These are phyloP conservation scores for Phyllosticta paracitricarpa DNA, from an alignment of 2,329 filamentous ascomycete genomes.

Conservation along the genomic window DNA sequence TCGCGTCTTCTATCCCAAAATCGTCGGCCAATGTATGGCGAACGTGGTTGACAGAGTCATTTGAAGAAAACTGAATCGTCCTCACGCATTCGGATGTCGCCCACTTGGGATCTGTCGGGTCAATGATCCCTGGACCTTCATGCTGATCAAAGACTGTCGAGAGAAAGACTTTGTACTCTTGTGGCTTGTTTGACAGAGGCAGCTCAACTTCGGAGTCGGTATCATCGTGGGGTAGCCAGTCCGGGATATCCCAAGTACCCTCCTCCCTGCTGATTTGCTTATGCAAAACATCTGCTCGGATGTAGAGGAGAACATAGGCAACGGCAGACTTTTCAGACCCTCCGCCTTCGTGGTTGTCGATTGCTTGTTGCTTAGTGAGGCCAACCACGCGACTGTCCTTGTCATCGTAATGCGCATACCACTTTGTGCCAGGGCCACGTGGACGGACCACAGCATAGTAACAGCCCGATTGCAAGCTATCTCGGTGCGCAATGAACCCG, in stretches of 20 bases:
- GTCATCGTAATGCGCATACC: constrained; percentile 50
- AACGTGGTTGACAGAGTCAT: neutral
- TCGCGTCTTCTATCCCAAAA: constrained; percentile 24
- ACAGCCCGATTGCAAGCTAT: constrained; percentile 46
- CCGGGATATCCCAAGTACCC: constrained; percentile 37
- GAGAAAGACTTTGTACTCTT: constrained; percentile 24
- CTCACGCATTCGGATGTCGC: neutral
- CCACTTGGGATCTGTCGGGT: constrained; percentile 22
- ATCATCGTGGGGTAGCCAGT: constrained; percentile 23
- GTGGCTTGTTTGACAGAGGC: constrained; percentile 2
- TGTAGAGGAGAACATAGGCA: constrained; percentile 47
- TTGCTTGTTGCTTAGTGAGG: constrained; percentile 45
- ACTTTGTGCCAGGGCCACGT: constrained; percentile 43
- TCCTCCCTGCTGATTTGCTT: constrained; percentile 32
- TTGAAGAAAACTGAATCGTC: neutral
- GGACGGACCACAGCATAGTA: constrained; percentile 53
- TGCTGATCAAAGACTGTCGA: constrained; percentile 24
- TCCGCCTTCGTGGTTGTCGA: constrained; percentile 41
- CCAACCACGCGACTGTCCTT: constrained; percentile 46
- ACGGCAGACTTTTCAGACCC: constrained; percentile 25
- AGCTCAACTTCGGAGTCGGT: constrained; percentile 9
- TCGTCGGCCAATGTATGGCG: neutral
- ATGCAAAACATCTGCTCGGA: constrained; percentile 39
- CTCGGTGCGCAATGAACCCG: constrained; percentile 51
- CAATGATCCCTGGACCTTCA: constrained; percentile 28